Evolutionary conservation across 1,139 yeast species (phyloP), one percentile per base, ranked within the genome.

Genomic region (Scheffersomyces segobiensis): DNA sequence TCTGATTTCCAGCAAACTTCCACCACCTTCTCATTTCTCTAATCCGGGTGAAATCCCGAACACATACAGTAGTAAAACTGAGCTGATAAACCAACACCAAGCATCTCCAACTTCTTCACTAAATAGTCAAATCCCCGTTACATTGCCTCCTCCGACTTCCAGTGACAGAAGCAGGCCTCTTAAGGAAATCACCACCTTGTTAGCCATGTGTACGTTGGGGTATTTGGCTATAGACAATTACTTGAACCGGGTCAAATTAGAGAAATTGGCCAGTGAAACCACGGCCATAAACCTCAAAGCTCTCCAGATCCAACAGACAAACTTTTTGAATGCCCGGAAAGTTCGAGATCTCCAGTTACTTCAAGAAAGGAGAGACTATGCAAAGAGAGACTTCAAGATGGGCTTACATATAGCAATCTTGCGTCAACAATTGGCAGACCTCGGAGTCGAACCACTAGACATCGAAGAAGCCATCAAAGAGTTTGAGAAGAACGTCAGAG

Each of bases 321-420:
- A 74, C 59, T 79, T 79, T 60, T 70, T 77, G 53, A 78, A 78
- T 46, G 81, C 78, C 12, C 70, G 81, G 54, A 80, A 83, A 70
- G 78, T 79, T 62, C 74, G 79, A 57, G 87, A 85, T 58, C 63
- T 78, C 46, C 85, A 76, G 66, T 74, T 74, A 53, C 66, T 81
- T 60, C 80, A 78, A 66, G 88, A 82, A 69, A 74, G 83, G 57
- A 78, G 75, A 65, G 82, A 75, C 53, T 72, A 69, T 52, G 83
- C 81, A 53, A 84, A 81, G 63, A 78, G 89, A 57, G 80, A 80
- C 65, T 82, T 81, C 77, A 85, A 83, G 67, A 83, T 87, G 88
- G 80, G 84, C 8, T 72, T 87, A 65, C 92, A 88, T 67, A 78
- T 88, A 51, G 91, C 90, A 0, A 71, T 87, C 67, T 73, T 88